Base-by-base conservation (phyloP, 177 flowering plant genomes). In the Vitis hybrid region DNA sequence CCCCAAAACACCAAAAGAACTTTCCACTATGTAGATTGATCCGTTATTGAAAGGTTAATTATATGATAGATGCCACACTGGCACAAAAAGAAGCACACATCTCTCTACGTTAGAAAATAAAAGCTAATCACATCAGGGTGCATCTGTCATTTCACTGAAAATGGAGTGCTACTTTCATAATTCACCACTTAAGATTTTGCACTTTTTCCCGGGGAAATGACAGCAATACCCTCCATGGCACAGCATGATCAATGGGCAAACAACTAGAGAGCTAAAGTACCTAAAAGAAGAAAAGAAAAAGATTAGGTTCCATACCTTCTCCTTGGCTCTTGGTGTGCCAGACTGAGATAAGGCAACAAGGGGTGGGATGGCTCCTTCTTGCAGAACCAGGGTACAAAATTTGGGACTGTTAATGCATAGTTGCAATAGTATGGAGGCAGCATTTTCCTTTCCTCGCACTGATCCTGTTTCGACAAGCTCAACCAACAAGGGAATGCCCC, bases 281-380 rank as follows among this genome's bases (percentile, higher is more conserved):
- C 45, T n/a, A 62, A 9, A 67, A 50, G 3, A 31, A 31, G 49
- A 45, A 18, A 66, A 48, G 4, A 60, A 31, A 63, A 34, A 13
- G 7, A 18, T 14, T 5, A 63, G 58, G 70, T 29, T 48, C 12
- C 73, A 63, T 79, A 95, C 98, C 93, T 95, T 95, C 77, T 93
- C 97, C 77, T 84, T 91, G 19, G 94, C 97, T 79, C 97, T 85
- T 14, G 91, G 87, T 54, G 97, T 91, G 67, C 99, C 98, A 61
- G 95, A 84, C 74, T 90, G 95, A 69, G 98, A 88, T 74, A 96
- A 82, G 51, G 92, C 94, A 50, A 96, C 97, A 53, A 96, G 89
- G 54, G 99, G 98, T 22, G 99, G 97, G 50, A 96, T 93, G 48
- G 92, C 98, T 19, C 99, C 99, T 86, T 96, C 99, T 81, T 92